Base-by-base conservation (phyloP, 805 yeast genomes). In the Suhomyces xylopsoci region DNA sequence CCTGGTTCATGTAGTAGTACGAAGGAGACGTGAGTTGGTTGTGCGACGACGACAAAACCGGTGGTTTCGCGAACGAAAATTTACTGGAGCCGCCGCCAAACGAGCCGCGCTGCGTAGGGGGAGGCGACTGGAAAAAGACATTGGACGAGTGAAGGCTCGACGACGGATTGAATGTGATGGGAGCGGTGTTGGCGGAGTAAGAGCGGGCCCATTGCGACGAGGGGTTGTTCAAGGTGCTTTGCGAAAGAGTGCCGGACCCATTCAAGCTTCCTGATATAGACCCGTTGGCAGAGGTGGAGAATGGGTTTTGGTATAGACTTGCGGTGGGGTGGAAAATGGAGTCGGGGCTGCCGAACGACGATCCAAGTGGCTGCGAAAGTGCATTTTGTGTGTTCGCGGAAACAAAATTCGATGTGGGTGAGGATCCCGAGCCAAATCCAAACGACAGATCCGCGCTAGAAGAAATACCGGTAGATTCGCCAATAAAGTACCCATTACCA, bases 161-260 rank as follows among this genome's bases (percentile, higher is more conserved):
- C 15, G 47, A 45, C 17, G 46, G 45, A 17, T 44, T 51, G 28
- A 53, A 55, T 38, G 45, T 38, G 38, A 34, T 47, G 49, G 41
- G 58, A 55, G 57, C 28, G 2, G 62, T 54, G n/a, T 47, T 54
- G 26, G 55, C 44, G 2, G 65, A 59, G 43, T 51, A 50, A 4
- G 57, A 50, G n/a, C 58, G 50, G 19, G 55, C 49, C 19, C 49
- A 47, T 10, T 42, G 45, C 3, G 26, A 24, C 26, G 45, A 8
- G 1, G 45, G 45, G 22, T 20, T 42, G 17, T n/a, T 44, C 24
- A 38, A 38, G 19, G 42, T 17, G n/a, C n/a, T 38, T 10, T 38
- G 42, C n/a, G 42, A 17, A 17, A 36, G 41, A 5, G 24, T 17
- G 6, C 42, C 42, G 4, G 42, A 19, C 2, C 42, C 42, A 19